Evolutionary conservation across 2,329 filamentous ascomycete species (phyloP).

Genomic region (Clarireedia monteithiana): DNA sequence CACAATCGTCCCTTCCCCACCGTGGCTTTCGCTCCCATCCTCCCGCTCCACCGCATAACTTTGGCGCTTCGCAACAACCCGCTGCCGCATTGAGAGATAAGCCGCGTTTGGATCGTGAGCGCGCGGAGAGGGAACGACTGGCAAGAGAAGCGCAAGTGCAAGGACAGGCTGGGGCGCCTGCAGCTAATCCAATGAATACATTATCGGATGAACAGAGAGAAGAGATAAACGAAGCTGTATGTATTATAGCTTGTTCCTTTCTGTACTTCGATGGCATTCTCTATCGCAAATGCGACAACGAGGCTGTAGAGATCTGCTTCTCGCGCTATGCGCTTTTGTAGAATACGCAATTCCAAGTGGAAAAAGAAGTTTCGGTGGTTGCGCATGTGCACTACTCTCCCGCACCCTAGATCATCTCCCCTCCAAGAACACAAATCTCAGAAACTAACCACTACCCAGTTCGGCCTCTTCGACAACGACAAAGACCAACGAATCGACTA

Average conservation of each 20-base stretch:
- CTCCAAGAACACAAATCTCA: not conserved
- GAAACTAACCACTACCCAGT: conserved; percentile 42
- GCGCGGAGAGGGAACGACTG: conserved; percentile 27
- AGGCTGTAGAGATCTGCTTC: too few relatives aligned
- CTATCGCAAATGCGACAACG: too few relatives aligned
- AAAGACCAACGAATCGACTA: conserved; percentile 92
- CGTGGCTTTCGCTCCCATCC: conserved; percentile 28
- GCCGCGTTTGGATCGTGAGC: conserved; percentile 34
- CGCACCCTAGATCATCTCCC: not conserved
- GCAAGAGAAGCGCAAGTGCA: conserved; percentile 15
- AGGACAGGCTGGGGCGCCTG: conserved; percentile 9
- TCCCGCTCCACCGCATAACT: conserved; percentile 20
- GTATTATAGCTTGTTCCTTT: conserved; percentile 28
- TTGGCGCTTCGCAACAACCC: conserved; percentile 30
- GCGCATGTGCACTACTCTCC: not conserved
- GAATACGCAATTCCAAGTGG: too few relatives aligned
- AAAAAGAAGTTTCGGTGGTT: too few relatives aligned
- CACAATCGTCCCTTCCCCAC: conserved; percentile 45
- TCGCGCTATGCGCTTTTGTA: too few relatives aligned
- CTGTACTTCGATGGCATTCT: too few relatives aligned
- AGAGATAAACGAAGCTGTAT: conserved; percentile 88
- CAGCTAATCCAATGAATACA: conserved; percentile 27
- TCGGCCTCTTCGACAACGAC: conserved; percentile 93
- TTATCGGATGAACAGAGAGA: conserved; percentile 84
- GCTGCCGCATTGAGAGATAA: conserved; percentile 25